phyloP scores from a whole-genome alignment of 805 yeast genomes.

The Hermanozyma aechmeae region DNA sequence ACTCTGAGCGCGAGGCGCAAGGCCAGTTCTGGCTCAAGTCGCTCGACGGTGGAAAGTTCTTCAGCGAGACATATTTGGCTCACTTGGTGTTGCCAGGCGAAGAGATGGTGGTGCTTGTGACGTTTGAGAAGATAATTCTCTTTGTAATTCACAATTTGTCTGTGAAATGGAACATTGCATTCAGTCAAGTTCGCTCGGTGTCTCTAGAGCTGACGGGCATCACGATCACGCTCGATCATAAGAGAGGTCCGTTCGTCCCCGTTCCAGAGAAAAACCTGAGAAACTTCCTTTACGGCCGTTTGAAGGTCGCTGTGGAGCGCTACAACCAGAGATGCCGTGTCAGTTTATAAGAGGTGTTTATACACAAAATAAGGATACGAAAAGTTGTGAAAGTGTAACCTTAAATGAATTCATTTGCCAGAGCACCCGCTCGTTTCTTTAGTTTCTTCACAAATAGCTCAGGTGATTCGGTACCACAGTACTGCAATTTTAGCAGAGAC shows the following conservation, averaged over 20 bases:
- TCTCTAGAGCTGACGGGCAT: conserved; percentile 76
- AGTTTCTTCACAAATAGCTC: conserved; percentile 33
- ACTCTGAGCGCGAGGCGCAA: conserved; percentile 73
- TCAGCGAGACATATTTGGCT: conserved; percentile 70
- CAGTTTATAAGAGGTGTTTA: conserved; percentile 7
- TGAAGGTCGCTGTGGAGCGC: conserved; percentile 73
- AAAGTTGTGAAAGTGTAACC: background rate
- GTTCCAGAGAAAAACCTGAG: conserved; percentile 59
- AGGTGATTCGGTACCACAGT: conserved; percentile 38
- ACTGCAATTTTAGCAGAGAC: conserved; percentile 42
- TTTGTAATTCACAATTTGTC: conserved; percentile 52
- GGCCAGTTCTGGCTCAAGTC: conserved; percentile 90
- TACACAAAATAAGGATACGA: background rate
- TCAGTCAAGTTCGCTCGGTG: conserved; percentile 58
- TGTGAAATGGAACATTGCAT: conserved; percentile 64
- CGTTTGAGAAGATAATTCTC: conserved; percentile 60
- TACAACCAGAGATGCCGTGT: conserved; percentile 55
- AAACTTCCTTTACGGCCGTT: conserved; percentile 56
- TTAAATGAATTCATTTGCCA: conserved; percentile 5
- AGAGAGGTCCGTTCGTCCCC: conserved; percentile 60
- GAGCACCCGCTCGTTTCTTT: conserved; percentile 37
- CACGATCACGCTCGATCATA: conserved; percentile 47
- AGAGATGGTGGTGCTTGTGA: conserved; percentile 67
- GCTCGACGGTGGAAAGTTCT: conserved; percentile 70
- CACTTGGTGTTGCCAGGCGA: conserved; percentile 79